Evolutionary conservation across 1,284 basidiomycete species (phyloP), one percentile per base, ranked within the genome.

Genomic region (Heterobasidion occidentale): DNA sequence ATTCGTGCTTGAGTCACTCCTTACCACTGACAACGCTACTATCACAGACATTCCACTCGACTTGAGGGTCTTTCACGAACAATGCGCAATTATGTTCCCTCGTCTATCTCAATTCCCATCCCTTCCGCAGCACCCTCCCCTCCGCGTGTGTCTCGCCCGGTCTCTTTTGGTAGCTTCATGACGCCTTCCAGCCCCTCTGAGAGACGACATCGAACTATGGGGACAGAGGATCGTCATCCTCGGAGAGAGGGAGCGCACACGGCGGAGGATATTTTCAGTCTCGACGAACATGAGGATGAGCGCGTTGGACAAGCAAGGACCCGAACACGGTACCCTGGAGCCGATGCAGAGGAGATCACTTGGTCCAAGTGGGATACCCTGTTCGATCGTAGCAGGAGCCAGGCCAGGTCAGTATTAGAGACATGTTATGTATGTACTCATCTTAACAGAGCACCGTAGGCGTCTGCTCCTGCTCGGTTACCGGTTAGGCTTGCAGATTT

Each of bases 401-500:
- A 59, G 70, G 56, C 61, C 63, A 67, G 74, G 73, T 66, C 59
- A 64, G 62, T 53, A 17, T 34, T 11, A 11, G 12, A 57, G 51
- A 7, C 63, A 15, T 68, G 56, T 56, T 63, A 61, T 51, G 61
- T 60, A 46, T 12, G 19, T 8, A 48, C 49, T 9, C 49, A 8
- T 51, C 12, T 27, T 9, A 3, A 17, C 19, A 11, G 19, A 19
- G 2, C 62, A 60, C 9, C 27, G 52, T 53, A 81, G 80, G 55
- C 74, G 78, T n/a, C 66, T 86, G 7, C 75, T 89, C 9, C 68
- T 87, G 48, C 68, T 88, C 9, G 81, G 76, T 0, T 88, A 88
- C 65, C 64, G 71, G 8, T 67, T 72, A 6, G 83, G 83, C 3
- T 64, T 90, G 44, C 84, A 88, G 63, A 74, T 88, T 34, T 90